phyloP scores from a whole-genome alignment of 805 yeast genomes.

The Starmerella davenportii region DNA sequence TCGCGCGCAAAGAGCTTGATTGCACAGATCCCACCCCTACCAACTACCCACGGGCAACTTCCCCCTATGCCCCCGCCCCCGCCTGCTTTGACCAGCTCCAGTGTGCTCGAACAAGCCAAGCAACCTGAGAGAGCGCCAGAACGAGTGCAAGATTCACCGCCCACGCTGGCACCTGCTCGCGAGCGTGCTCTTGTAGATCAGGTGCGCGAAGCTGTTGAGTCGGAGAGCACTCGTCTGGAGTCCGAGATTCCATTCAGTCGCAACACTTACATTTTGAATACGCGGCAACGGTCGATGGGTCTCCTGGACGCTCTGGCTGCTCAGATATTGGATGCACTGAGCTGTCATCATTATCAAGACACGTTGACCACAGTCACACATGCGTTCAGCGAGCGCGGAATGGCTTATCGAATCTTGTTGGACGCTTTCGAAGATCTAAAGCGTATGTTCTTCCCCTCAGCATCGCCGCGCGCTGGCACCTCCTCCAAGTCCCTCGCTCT shows the following conservation, averaged over 20 bases:
- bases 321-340: constrained; percentile 52
- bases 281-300: constrained; percentile 29
- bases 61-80: constrained; percentile 17
- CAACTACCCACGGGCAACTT: constrained; percentile 5
- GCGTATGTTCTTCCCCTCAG: constrained; percentile 30
- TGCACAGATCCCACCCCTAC: constrained; percentile 12
- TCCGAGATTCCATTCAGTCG: constrained; percentile 3
- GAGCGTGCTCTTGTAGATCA: neutral
- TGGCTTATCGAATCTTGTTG: constrained; percentile 45
- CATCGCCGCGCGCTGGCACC: constrained; percentile 6
- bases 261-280: constrained; percentile 8
- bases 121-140: neutral
- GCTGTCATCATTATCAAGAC: constrained; percentile 54
- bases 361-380: constrained; percentile 50
- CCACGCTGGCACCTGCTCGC: neutral
- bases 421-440: constrained; percentile 64
- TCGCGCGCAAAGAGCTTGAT: neutral
- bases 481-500: constrained; percentile 6
- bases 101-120: neutral
- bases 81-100: constrained; percentile 9
- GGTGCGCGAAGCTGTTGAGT: neutral
- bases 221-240: neutral
- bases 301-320: constrained; percentile 66
- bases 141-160: neutral
- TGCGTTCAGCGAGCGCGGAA: constrained; percentile 44